Evolutionary conservation across 75 land plant species (phyloP).

Genomic region (Pinus taeda): DNA sequence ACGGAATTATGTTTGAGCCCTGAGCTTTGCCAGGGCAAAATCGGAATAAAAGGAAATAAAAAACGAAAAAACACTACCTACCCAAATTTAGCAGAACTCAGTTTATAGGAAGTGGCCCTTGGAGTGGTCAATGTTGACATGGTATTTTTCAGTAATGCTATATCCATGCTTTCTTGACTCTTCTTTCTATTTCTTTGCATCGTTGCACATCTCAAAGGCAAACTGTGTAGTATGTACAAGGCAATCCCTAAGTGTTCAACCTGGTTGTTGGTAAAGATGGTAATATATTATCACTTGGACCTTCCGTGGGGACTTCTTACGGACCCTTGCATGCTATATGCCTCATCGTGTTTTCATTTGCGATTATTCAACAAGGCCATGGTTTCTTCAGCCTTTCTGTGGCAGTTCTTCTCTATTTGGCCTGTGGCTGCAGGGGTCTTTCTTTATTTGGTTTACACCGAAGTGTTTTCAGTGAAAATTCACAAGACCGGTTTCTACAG

Average conservation of each 20-base stretch:
- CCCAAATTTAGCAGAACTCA: background rate
- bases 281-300: background rate
- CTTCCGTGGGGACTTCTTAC: background rate
- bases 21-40: background rate
- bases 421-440: background rate
- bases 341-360: background rate
- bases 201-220: background rate
- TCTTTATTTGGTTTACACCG: background rate
- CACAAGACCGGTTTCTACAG: background rate
- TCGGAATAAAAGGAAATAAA: background rate
- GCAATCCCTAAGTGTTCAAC: background rate
- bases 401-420: background rate
- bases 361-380: background rate
- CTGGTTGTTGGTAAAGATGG: background rate
- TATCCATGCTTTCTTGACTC: background rate
- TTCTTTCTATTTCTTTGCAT: background rate
- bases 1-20: background rate
- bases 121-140: background rate
- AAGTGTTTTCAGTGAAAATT: background rate
- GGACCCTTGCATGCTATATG: background rate
- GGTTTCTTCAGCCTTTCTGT: background rate
- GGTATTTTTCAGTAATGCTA: background rate
- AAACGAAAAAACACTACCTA: background rate
- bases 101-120: background rate
- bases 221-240: conserved; percentile 1